Conservation (phyloP, 495 filamentous ascomycete species). For the Tetracladium marchalianum region DNA sequence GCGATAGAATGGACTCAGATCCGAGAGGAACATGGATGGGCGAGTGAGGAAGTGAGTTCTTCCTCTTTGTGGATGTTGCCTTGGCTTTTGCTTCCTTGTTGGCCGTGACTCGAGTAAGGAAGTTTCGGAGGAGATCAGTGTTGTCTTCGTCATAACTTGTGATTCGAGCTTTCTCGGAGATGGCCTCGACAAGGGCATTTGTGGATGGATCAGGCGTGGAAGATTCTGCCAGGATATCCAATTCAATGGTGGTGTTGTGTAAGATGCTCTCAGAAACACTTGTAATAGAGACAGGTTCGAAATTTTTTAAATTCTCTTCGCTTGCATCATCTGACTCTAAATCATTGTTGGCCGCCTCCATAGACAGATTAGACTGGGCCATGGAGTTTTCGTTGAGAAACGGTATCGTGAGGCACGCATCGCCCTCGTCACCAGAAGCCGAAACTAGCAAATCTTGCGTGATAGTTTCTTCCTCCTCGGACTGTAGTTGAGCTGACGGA, state of each 20-base stretch:
- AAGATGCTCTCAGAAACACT: neutral
- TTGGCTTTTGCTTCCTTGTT: conserved; percentile 26
- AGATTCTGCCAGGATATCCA: neutral
- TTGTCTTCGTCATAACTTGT: conserved; percentile 21
- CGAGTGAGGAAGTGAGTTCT: conserved; percentile 23
- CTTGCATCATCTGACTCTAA: neutral
- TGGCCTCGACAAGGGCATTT: conserved; percentile 1
- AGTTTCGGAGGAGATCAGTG: conserved; percentile 34
- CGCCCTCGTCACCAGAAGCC: too few species aligned
- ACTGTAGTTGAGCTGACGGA: too few species aligned
- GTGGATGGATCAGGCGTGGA: conserved; percentile 5
- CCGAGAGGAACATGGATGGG: conserved; percentile 25
- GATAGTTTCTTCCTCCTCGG: too few species aligned
- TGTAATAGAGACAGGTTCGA: conserved; percentile 7
- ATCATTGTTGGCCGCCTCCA: neutral
- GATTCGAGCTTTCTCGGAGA: conserved; percentile 1
- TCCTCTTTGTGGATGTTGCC: conserved; percentile 23
- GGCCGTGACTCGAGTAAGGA: conserved; percentile 34
- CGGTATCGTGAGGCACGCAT: too few species aligned
- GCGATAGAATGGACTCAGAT: conserved; percentile 27
- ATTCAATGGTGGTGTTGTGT: neutral
- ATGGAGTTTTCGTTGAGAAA: too few species aligned
- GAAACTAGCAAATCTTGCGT: too few species aligned
- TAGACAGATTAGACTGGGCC: too few species aligned
- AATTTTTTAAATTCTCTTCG: conserved; percentile 1